Evolutionary conservation across 2,329 filamentous ascomycete species (phyloP).

Genomic region (Aureobasidium lini): DNA sequence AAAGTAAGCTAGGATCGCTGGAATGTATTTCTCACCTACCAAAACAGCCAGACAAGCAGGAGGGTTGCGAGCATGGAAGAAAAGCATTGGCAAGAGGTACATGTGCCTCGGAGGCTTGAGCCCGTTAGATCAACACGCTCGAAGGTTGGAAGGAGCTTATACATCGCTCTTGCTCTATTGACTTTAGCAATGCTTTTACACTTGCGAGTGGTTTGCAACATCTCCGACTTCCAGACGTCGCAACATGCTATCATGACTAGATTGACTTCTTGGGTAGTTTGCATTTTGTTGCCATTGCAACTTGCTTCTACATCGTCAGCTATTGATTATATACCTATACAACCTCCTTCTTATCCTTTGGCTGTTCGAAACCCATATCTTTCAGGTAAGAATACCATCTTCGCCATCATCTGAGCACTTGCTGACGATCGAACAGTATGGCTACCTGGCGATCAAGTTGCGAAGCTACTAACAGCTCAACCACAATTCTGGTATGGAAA

Average conservation of each 20-base stretch:
- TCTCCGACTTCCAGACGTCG: background rate
- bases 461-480: constrained; percentile 30
- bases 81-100: background rate
- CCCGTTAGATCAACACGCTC: background rate
- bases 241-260: background rate
- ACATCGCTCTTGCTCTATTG: background rate
- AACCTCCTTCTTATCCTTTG: constrained; percentile 37
- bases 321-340: constrained; percentile 21
- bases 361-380: constrained; percentile 39
- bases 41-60: background rate
- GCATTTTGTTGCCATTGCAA: background rate
- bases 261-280: background rate
- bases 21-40: background rate
- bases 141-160: background rate
- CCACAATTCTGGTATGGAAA: constrained; percentile 39
- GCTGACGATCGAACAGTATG: constrained; percentile 24
- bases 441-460: constrained; percentile 35
- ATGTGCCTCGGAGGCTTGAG: background rate
- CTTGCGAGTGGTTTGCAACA: background rate
- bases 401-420: background rate
- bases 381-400: constrained; percentile 21
- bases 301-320: background rate
- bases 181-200: background rate
- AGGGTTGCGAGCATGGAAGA: background rate
- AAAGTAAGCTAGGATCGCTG: background rate